phyloP scores from a whole-genome alignment of 768 basidiomycete species.

The Tulasnella calospora region DNA sequence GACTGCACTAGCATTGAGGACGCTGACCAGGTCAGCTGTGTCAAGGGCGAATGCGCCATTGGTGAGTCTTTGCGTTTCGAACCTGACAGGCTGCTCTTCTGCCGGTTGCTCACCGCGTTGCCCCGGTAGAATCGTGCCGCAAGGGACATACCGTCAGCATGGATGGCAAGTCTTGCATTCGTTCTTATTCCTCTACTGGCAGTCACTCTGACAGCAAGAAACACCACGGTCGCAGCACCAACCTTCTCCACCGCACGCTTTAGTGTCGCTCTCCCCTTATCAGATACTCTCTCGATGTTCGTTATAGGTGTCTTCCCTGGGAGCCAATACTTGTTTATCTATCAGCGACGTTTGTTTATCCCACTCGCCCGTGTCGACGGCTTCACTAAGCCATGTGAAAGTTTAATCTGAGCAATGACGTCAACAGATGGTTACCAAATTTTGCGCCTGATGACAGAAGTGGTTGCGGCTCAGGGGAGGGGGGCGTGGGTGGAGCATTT shows the following conservation, averaged over 20 bases:
- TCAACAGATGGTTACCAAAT: neutral
- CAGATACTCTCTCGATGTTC: neutral
- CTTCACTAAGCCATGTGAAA: neutral
- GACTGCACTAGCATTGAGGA: conserved; percentile 47
- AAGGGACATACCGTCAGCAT: neutral
- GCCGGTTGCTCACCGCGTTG: neutral
- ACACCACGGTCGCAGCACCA: neutral
- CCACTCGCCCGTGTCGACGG: too few species aligned
- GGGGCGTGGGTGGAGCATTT: neutral
- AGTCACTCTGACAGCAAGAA: neutral
- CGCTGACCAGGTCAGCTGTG: conserved; percentile 41
- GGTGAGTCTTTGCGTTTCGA: conserved; percentile 34
- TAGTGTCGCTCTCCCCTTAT: neutral
- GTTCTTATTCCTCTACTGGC: neutral
- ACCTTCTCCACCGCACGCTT: neutral
- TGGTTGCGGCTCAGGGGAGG: neutral
- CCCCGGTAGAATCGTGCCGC: neutral
- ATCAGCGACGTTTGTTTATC: too few species aligned
- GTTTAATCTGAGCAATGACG: neutral
- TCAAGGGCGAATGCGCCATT: conserved; percentile 39
- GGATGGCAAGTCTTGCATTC: conserved; percentile 9
- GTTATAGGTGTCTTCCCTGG: neutral
- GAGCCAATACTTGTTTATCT: neutral
- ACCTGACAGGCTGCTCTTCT: neutral
- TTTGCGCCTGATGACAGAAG: neutral